Base-by-base conservation (phyloP, 2,329 filamentous ascomycete genomes). In the Aspergillus awamori region DNA sequence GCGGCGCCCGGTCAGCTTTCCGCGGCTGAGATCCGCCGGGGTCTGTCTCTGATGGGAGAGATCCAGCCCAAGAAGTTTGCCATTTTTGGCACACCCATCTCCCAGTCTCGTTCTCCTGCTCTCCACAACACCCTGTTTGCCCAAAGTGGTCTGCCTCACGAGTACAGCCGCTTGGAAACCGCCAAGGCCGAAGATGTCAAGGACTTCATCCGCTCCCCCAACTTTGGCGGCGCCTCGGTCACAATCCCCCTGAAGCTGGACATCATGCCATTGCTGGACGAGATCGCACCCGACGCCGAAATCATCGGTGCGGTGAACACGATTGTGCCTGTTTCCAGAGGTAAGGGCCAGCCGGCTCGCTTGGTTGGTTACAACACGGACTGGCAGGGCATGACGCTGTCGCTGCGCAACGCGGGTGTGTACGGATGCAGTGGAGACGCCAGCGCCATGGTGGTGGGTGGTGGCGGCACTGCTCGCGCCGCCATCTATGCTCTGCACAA, bases 191-290 rank as follows among this genome's bases (percentile, higher is more conserved):
- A 80, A 52, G 80, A 89, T 38, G 81, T 96, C 3, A 80, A 82
- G 65, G 79, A 85, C 2, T 78, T 92, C 53, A 88, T 99, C 61
- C 86, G 85, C 7, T 80, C 87, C 1, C 80, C 88, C 1, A 83
- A 89, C 67, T 99, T 99, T 72, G 95, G 95, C 7, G 95, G 95
- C 60, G 94, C 92, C 3, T 97, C 93, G 3, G 92, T 99, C 49
- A 99, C 95, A 0, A 98, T 99, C 54, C 95, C 95, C 0, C 82
- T 99, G 58, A 99, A 99, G 80, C 82, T 95, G 30, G 92, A 96
- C 68, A 87, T 98, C 60, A 92, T 96, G 79, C 83, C 86, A 0
- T 78, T 94, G 5, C 81, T 99, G 13, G 93, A 98, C 72, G 87
- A 89, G 57, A 82, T 97, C 60, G 89, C 92, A 0, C 85, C 89